Conservation (phyloP, 2,329 filamentous ascomycete species). For the Penicillium sp. region DNA sequence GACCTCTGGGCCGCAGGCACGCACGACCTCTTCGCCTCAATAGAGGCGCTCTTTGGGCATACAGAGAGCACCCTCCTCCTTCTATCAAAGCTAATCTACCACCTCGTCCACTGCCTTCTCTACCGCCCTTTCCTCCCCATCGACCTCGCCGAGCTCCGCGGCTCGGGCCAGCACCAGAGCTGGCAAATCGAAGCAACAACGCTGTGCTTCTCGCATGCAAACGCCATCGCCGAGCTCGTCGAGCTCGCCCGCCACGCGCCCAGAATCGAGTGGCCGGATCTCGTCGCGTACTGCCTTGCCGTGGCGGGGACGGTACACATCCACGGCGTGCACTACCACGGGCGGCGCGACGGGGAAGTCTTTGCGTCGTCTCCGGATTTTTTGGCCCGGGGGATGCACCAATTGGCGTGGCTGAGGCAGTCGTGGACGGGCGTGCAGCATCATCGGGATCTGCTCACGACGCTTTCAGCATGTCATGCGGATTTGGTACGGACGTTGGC, state of each 20-base stretch:
- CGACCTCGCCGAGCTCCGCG: constrained; percentile 78
- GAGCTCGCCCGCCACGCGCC: constrained; percentile 76
- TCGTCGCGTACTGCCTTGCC: constrained; percentile 84
- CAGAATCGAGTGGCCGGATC: constrained; percentile 81
- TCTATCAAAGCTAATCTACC: constrained; percentile 84
- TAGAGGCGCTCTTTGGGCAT: constrained; percentile 76
- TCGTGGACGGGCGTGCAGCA: constrained; percentile 80
- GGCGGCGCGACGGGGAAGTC: constrained; percentile 63
- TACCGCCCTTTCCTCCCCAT: constrained; percentile 87
- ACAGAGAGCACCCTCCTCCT: constrained; percentile 78
- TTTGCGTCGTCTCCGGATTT: constrained; percentile 73
- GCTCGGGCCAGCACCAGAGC: constrained; percentile 81
- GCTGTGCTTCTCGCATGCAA: constrained; percentile 83
- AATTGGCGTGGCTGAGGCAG: constrained; percentile 74
- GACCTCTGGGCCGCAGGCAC: constrained; percentile 85
- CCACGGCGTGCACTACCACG: constrained; percentile 79
- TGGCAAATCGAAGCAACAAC: constrained; percentile 94
- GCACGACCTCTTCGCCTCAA: constrained; percentile 76
- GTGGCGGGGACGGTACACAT: constrained; percentile 88
- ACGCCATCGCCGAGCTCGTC: constrained; percentile 82
- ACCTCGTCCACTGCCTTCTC: constrained; percentile 83
- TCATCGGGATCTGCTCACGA: constrained; percentile 77
- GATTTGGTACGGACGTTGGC: constrained; percentile 77
- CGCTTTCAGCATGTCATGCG: constrained; percentile 76
- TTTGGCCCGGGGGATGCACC: constrained; percentile 77